Conservation (phyloP, 2,329 filamentous ascomycete genomes). For the Elsinoe australis region DNA sequence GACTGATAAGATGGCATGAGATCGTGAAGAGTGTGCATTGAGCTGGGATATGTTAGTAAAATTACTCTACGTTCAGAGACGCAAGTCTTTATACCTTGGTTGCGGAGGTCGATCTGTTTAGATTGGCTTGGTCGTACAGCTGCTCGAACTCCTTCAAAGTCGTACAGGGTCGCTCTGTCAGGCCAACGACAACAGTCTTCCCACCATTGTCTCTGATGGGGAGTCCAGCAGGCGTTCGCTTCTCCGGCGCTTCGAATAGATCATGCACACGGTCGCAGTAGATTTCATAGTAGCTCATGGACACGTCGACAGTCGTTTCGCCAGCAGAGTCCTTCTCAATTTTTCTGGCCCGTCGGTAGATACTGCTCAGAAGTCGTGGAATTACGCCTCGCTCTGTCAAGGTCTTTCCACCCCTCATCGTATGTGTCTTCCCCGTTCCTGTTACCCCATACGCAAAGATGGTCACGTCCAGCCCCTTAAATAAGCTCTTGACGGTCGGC, state of each 20-base stretch:
- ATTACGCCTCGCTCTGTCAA: constrained; percentile 82
- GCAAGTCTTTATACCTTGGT: constrained; percentile 54
- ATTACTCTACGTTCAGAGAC: neutral
- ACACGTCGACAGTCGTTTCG: constrained; percentile 62
- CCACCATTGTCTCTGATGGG: constrained; percentile 79
- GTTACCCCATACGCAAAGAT: constrained; percentile 92
- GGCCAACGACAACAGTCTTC: constrained; percentile 77
- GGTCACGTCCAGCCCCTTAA: constrained; percentile 79
- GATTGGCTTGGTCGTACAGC: constrained; percentile 85
- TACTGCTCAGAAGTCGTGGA: constrained; percentile 71
- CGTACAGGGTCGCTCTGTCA: constrained; percentile 74
- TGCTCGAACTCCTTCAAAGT: constrained; percentile 84
- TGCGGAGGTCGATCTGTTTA: constrained; percentile 78
- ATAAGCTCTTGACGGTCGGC: constrained; percentile 83
- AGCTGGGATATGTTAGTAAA: constrained; percentile 46
- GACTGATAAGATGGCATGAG: constrained; percentile 84
- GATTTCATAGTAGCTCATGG: constrained; percentile 89
- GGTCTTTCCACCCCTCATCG: constrained; percentile 85
- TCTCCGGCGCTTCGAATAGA: constrained; percentile 78
- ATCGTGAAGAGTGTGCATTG: constrained; percentile 82
- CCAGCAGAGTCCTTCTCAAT: constrained; percentile 70
- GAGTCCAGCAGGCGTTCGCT: constrained; percentile 70
- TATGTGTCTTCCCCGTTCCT: constrained; percentile 90
- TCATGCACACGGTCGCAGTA: constrained; percentile 96
- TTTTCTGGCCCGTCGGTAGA: constrained; percentile 80